Conservation (phyloP, 2,329 filamentous ascomycete species). For the Dendryphion nanum region DNA sequence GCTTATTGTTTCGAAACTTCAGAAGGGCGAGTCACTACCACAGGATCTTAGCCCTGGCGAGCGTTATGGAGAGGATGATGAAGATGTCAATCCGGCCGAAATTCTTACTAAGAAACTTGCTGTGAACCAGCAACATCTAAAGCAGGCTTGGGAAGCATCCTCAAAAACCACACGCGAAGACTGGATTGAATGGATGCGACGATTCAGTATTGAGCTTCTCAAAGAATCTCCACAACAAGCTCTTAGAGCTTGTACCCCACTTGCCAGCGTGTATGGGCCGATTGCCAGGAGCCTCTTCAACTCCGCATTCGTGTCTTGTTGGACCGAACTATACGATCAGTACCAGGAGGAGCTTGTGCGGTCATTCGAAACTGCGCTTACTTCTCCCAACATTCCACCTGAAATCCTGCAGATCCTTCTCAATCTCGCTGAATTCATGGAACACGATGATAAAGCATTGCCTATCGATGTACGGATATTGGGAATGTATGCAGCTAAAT, state of each 20-base stretch:
- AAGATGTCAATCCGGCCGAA: conserved; percentile 80
- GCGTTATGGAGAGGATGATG: conserved; percentile 71
- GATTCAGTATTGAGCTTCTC: conserved; percentile 92
- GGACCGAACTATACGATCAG: conserved; percentile 95
- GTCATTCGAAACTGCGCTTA: conserved; percentile 93
- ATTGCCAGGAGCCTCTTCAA: conserved; percentile 95
- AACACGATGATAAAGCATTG: conserved; percentile 96
- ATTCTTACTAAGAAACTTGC: conserved; percentile 90
- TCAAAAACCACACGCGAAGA: conserved; percentile 98
- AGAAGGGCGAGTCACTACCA: conserved; percentile 92
- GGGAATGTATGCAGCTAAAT: conserved; percentile 91
- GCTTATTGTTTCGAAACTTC: conserved; percentile 84
- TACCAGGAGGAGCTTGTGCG: conserved; percentile 96
- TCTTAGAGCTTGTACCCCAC: conserved; percentile 83
- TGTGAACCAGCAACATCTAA: conserved; percentile 96
- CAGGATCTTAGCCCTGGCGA: conserved; percentile 89
- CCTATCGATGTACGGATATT: conserved; percentile 96
- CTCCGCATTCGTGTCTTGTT: conserved; percentile 97
- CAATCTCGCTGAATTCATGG: conserved; percentile 99
- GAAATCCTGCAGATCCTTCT: conserved; percentile 92
- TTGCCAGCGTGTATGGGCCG: conserved; percentile 88
- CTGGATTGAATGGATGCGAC: conserved; percentile 98
- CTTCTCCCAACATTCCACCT: conserved; percentile 91
- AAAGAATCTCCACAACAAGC: conserved; percentile 96
- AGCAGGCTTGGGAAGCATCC: conserved; percentile 94